These are phyloP conservation scores for Nicotiana tabacum DNA, from an alignment of 257 asterid genomes.

Conservation along the genomic window DNA sequence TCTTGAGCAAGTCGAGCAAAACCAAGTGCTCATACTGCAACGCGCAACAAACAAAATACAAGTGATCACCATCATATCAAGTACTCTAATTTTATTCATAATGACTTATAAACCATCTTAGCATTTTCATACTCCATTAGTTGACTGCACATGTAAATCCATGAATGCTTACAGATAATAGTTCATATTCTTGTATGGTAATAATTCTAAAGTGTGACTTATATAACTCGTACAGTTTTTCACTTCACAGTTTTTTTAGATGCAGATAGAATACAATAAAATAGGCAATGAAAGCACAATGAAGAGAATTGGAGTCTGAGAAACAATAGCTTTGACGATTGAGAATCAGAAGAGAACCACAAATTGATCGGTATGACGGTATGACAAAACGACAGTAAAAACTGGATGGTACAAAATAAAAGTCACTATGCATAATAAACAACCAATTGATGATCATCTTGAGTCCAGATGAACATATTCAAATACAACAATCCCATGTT, in stretches of 20 bases:
- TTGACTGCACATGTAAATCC: neutral
- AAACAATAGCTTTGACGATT: neutral
- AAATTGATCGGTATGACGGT: neutral
- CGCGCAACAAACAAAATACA: neutral
- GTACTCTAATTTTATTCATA: neutral
- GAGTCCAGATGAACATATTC: neutral
- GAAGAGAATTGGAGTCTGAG: neutral
- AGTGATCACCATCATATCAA: neutral
- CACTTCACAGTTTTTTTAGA: neutral
- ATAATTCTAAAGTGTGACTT: neutral
- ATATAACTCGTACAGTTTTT: neutral
- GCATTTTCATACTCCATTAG: neutral
- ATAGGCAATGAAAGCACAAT: neutral
- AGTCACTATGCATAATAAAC: neutral
- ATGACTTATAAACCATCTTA: neutral
- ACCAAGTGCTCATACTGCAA: constrained; percentile 68
- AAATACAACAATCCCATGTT: neutral
- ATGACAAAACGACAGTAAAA: neutral
- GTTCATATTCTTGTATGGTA: neutral
- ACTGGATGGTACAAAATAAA: neutral
- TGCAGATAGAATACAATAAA: neutral
- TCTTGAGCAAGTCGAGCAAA: constrained; percentile 71
- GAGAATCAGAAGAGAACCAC: neutral
- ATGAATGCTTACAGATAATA: neutral
- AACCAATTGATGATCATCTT: neutral